Base-by-base conservation (phyloP, 23 red algal species). In the Gracilaria caudata region DNA sequence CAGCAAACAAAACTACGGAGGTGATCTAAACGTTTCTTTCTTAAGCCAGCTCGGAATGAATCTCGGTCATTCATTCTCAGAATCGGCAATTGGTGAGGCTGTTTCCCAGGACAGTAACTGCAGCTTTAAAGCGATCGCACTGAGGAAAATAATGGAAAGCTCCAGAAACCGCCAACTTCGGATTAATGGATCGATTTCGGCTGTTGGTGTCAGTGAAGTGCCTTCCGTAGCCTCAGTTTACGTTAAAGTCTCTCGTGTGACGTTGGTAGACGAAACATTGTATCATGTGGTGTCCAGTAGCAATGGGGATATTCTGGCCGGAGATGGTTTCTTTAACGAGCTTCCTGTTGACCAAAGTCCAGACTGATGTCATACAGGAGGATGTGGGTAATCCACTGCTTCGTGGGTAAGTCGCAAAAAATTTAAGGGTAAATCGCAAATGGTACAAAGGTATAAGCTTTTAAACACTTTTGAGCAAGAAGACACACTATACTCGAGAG, bases 101-200 rank as follows among this genome's bases (percentile, higher is more conserved):
- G 33, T 47, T 7, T 75, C 70, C 33, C 38, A 17, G 7, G 70
- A 38, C 13, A 34, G 16, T 4, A 46, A 75, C 70, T 75, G 47
- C 38, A 49, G 39, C 21, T 8, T 12, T 0, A 47, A 75, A 30
- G 70, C 70, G 25, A 75, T 75, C 25, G 70, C 70, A 1, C 39
- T 40, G 0, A 75, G 70, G 20, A 23, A 36, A 30, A 75, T 75
- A 28, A 75, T 75, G 70, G 39, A 75, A 75, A 75, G 70, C 70
- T 75, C 49, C 33, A 33, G 33, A 17, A 34, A 34, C 5, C 20
- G 7, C 21, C 47, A 24, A 12, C 33, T 75, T 7, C 29, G 70
- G 12, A 47, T 75, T 10, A 75, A 75, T 24, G 70, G 70, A 7
- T 29, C 70, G 8, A 75, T 47, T 29, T 75, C 70, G 24, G 70